Percentiles rank a stretch among this genome's conserved stretches.
phyloP scores from a whole-genome alignment of 2,329 filamentous ascomycete species.

The Saccharata proteae region DNA sequence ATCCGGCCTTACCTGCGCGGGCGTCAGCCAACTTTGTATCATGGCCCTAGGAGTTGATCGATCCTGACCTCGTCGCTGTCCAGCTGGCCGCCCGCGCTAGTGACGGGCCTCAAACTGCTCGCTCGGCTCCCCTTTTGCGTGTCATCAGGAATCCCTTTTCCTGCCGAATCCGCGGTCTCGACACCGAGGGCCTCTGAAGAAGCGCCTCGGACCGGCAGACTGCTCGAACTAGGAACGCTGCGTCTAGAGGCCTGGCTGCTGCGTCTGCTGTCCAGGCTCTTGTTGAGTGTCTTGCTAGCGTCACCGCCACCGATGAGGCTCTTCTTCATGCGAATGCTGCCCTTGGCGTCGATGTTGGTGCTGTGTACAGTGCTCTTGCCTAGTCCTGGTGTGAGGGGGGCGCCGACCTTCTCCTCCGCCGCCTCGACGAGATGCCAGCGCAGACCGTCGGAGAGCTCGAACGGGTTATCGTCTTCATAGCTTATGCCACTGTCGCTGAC shows the following conservation, averaged over 20 bases:
- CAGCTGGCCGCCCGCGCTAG: slow-evolving; percentile 8
- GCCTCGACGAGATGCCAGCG: slow-evolving; percentile 96
- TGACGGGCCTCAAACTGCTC: not conserved
- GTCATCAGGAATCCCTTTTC: slow-evolving; percentile 31
- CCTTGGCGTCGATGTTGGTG: slow-evolving; percentile 75
- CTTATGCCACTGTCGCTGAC: slow-evolving; percentile 40
- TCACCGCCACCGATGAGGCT: slow-evolving; percentile 30
- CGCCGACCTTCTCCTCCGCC: slow-evolving; percentile 78
- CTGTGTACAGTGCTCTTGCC: slow-evolving; percentile 86
- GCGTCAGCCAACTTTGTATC: slow-evolving; percentile 2
- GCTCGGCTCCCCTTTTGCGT: not conserved
- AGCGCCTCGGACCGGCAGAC: slow-evolving; percentile 22
- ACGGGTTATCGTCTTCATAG: slow-evolving; percentile 85
- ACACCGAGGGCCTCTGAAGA: slow-evolving; percentile 17
- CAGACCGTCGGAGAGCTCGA: slow-evolving; percentile 86
- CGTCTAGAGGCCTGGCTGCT: slow-evolving; percentile 80
- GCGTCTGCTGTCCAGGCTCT: slow-evolving; percentile 80
- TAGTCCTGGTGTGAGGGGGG: slow-evolving; percentile 79
- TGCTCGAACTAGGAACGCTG: slow-evolving; percentile 38
- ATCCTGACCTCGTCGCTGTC: slow-evolving; percentile 7
- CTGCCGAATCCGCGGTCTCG: slow-evolving; percentile 27
- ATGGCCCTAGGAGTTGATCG: slow-evolving; percentile 2
- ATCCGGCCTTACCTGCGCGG: not conserved
- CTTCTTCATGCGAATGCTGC: slow-evolving; percentile 41
- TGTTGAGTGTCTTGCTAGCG: slow-evolving; percentile 48